Base-by-base conservation (phyloP, 169 alveolate species). In the Eimeria tenella region DNA sequence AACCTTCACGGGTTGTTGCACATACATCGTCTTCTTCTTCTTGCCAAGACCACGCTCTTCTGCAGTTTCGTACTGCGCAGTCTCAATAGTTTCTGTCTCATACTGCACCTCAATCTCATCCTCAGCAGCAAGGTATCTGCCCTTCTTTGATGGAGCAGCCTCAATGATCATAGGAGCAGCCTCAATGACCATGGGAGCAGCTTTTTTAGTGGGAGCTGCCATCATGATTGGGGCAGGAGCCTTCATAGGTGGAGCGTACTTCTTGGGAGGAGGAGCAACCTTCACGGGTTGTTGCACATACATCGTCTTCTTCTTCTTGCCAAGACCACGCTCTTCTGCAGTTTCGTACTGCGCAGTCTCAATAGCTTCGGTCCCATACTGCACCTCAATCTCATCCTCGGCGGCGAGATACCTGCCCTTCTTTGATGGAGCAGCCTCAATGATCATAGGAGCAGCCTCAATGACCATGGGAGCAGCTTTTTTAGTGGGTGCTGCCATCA, bases 71-170 rank as follows among this genome's bases (percentile, higher is more conserved):
- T 31, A 23, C 81, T 1, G 5, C 86, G 50, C 88, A 50, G 6
- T 50, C 65, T 75, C 86, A 53, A 70, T 9, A 19, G 23, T 50
- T 21, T 70, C 79, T 4, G 55, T 21, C 11, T 70, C 79, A 53
- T 25, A 23, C 55, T 70, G 79, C 52, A 23, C 31, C 53, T 70
- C 79, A 9, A 23, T n/a, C 86, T 75, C 86, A 42, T 75, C 86
- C 86, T 15, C 63, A 1, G 86, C 86, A 15, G 86, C 86, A 49
- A 75, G 86, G 65, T 75, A 75, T 1, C 86, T 42, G 13, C 86
- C 86, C 86, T 75, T 75, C 88, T 53, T 79, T 31, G 88, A 21
- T 4, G 88, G 84, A 13, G 71, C 84, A 74, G 84, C 70, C 21
- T 53, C 84, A 31, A 68, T 21, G 62, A 49, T 42, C 3, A 31